Percentiles rank a stretch among this genome's conserved stretches.
Conservation (phyloP, 192 early-diverging fungal species). For the Geosiphon pyriformis region DNA sequence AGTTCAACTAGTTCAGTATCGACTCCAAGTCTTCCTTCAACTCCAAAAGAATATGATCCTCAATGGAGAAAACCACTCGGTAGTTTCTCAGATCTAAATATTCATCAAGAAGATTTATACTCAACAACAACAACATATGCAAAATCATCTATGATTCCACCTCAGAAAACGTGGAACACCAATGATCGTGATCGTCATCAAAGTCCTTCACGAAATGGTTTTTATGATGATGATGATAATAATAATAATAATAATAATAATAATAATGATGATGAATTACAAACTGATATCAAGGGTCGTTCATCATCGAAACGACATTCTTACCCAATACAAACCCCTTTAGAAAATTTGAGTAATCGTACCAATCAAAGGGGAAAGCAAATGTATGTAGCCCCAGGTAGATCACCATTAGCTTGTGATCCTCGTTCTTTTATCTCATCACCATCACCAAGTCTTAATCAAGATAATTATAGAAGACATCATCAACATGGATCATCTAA, state of each 20-base stretch:
- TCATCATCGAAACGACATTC: not conserved
- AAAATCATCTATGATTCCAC: too few relatives aligned
- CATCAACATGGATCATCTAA: not conserved
- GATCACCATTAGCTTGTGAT: not conserved
- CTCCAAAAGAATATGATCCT: constrained; percentile 15
- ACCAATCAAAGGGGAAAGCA: not conserved
- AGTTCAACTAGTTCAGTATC: constrained; percentile 22
- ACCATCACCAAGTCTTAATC: constrained; percentile 4
- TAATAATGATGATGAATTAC: constrained; percentile 13
- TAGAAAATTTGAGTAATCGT: not conserved
- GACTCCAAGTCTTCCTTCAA: constrained; percentile 18
- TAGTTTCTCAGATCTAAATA: not conserved
- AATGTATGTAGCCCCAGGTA: not conserved
- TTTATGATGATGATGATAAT: constrained; percentile 9
- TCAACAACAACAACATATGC: not conserved
- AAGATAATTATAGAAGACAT: constrained; percentile 2
- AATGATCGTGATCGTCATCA: constrained; percentile 13
- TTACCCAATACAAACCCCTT: not conserved
- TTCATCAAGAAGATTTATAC: not conserved
- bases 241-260: too few relatives aligned
- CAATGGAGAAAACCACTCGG: constrained; percentile 2
- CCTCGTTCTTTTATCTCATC: constrained; percentile 7
- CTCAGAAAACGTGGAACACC: too few relatives aligned
- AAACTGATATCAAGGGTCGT: not conserved
- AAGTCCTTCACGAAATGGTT: constrained; percentile 6